Base-by-base conservation (phyloP, 805 yeast genomes). In the Wickerhamiella nectarea region DNA sequence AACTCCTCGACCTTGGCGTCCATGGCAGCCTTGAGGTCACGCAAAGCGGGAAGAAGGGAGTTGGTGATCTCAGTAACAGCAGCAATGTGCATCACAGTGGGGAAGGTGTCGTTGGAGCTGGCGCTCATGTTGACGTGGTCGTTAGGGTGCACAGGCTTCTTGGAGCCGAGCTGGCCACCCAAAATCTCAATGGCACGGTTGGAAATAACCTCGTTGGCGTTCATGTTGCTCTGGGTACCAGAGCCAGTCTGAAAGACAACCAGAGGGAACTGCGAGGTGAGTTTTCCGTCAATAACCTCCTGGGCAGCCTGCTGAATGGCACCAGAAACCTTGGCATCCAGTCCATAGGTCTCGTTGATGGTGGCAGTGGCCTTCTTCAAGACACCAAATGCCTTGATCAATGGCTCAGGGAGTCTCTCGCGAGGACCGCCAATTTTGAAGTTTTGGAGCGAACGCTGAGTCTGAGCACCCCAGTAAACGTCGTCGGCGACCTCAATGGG, bases 181-280 rank as follows among this genome's bases (percentile, higher is more conserved):
- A 91, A 73, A 43, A 91, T 59, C 69, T 91, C 97, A 64, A 91
- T 91, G 56, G 98, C 98, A 60, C 98, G 79, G 76, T 91, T 91
- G 45, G 95, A 84, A 59, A 91, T 91, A 54, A 91, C 98, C 71
- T 91, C 98, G 65, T 91, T 91, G 60, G 97, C 95, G 66, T 91
- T 89, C 97, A 91, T 91, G 72, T 91, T 91, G 50, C 94, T 80
- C 68, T 91, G 98, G 46, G 98, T 91, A 63, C 98, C 98, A 25
- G 95, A 83, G 48, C 98, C 98, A 48, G 98, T 91, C 71, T 91
- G 98, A 81, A 86, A 91, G 29, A 91, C 96, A 47, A 91, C 98
- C 63, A 91, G 72, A 46, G 98, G 98, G 78, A 91, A 91, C 66
- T 91, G 95, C 57, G 81, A 94, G 50, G 76, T 73, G 61, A 91